Base-by-base conservation (phyloP, 176 grass and related monocot genomes). In the Bromus sterilis region DNA sequence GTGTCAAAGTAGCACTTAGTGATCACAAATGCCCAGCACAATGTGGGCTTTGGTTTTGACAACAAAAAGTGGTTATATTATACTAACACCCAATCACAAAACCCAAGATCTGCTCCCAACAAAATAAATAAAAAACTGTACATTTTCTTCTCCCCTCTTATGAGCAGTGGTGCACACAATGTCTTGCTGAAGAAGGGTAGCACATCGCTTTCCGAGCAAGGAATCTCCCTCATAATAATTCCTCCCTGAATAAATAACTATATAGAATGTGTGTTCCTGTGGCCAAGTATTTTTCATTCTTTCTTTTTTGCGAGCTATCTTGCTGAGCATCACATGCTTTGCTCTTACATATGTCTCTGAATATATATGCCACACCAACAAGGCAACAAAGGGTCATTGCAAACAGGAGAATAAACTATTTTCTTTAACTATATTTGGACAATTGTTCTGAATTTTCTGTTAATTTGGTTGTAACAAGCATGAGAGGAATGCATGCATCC, bases 181-280 rank as follows among this genome's bases (percentile, higher is more conserved):
- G 76, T 14, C 15, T 51, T 48, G 29, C 33, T 53, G 49, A 21
- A 20, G 77, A 80, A 51, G 2, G 77, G 80, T 73, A 35, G 30
- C 25, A 25, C 53, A 59, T 73, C 67, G 18, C 67, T 61, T 82
- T 82, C 80, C 13, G 18, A 82, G 55, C 36, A 61, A 73, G 7
- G 53, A 59, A 60, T 71, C 79, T 71, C 46, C 66, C 0, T 40
- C 12, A 39, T 11, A 39, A 39, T 41, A n/a, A 57, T 43, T 20
- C 15, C 67, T 70, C 10, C 39, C 35, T 21, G 56, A 65, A 55
- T 40, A 57, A 79, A 65, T 24, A 35, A 11, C 30, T 7, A 42
- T 13, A 30, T 3, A 26, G 11, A 66, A 79, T 51, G 41, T 44
- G 16, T 51, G 42, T 67, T 63, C 39, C 8, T 78, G 39, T 78